Evolutionary conservation across 2,329 filamentous ascomycete species (phyloP).

Genomic region (Fragosphaeria purpurea): DNA sequence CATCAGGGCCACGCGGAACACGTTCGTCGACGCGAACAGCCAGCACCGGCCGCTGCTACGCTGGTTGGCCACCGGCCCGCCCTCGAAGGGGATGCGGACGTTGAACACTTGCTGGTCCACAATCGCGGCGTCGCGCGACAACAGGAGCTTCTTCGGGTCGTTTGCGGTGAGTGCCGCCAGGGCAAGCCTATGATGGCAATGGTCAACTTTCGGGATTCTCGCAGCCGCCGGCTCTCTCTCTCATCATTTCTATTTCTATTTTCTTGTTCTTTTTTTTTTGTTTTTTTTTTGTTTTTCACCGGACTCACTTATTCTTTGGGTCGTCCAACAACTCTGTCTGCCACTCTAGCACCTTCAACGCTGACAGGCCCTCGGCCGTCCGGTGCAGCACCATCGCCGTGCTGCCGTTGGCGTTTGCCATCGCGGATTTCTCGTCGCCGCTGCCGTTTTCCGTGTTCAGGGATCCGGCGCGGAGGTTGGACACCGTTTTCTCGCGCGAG

Average conservation of each 20-base stretch:
- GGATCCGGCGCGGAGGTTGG: conserved; percentile 19
- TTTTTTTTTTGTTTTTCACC: too few species aligned
- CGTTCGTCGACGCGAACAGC: conserved; percentile 86
- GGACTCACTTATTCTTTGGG: conserved; percentile 50
- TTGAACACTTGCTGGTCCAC: conserved; percentile 75
- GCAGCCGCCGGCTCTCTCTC: too few species aligned
- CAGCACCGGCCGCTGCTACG: conserved; percentile 74
- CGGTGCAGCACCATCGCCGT: neutral
- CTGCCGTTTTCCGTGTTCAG: neutral
- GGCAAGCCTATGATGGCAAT: conserved; percentile 47
- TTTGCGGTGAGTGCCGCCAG: conserved; percentile 61
- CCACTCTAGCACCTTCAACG: conserved; percentile 45
- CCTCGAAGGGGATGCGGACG: conserved; percentile 70
- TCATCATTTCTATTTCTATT: neutral
- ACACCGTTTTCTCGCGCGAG: conserved; percentile 21
- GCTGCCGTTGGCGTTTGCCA: neutral
- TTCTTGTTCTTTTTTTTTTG: too few species aligned
- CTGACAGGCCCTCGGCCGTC: conserved; percentile 34
- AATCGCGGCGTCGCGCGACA: conserved; percentile 51
- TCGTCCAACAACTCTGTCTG: conserved; percentile 52
- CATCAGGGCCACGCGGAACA: conserved; percentile 83
- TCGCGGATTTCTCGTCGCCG: conserved; percentile 28
- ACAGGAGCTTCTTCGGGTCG: conserved; percentile 56
- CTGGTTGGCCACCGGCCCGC: conserved; percentile 77
- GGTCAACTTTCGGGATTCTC: neutral